Conservation (phyloP, 176 grass and related monocot species). For the Bothriochloa decipiens region DNA sequence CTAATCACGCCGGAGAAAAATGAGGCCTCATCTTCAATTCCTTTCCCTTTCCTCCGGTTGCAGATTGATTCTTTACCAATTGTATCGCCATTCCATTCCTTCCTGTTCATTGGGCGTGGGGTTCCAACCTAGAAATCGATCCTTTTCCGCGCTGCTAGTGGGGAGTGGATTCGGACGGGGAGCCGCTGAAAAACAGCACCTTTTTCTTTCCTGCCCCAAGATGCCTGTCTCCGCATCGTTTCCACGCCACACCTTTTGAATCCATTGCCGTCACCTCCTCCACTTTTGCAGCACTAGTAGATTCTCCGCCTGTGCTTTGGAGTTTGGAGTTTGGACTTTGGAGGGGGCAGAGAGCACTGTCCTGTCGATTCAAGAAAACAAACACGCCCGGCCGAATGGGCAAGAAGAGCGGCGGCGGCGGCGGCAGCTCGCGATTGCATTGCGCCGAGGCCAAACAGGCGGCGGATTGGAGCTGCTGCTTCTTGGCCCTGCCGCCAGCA, state of each 20-base stretch:
- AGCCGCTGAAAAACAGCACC: conserved; percentile 19
- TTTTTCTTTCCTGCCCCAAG: conserved; percentile 13
- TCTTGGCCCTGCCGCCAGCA: conserved; percentile 41
- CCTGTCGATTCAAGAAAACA: not conserved
- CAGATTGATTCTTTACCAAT: conserved; percentile 43
- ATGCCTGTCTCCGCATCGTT: conserved; percentile 50
- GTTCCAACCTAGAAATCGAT: not conserved
- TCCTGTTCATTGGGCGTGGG: not conserved
- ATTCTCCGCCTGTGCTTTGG: not conserved
- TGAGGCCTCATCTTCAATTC: not conserved
- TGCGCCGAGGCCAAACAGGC: conserved; percentile 33
- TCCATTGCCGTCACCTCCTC: conserved; percentile 11
- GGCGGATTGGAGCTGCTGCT: conserved; percentile 49
- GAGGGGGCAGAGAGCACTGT: not conserved
- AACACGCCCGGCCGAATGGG: conserved; percentile 28
- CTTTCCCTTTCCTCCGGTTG: not conserved
- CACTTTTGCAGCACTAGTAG: conserved; percentile 2
- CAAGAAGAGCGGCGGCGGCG: conserved; percentile 31
- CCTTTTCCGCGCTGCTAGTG: conserved; percentile 24
- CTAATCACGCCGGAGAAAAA: no score
- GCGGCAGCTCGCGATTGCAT: conserved; percentile 32
- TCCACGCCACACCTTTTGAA: conserved; percentile 44
- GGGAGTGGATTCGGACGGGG: conserved; percentile 12
- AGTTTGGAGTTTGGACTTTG: not conserved
- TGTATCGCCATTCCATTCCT: conserved; percentile 32